A percentile compares a stretch with the other conserved stretches of the same genome.
Conservation (phyloP, 306 rosid species). For the Hylodesmum podocarpum region DNA sequence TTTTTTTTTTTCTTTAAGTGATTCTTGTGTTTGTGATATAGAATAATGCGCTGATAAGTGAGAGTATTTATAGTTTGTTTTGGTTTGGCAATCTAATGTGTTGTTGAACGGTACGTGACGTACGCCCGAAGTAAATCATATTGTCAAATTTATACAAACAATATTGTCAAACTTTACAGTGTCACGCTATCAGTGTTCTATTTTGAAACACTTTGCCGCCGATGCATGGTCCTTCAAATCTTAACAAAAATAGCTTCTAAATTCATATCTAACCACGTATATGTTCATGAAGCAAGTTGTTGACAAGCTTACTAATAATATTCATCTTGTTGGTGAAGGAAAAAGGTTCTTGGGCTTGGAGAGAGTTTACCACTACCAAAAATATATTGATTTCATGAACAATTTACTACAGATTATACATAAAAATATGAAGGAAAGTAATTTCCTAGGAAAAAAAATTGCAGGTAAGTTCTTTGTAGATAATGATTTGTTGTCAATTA, state of each 20-base stretch:
- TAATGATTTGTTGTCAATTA: no score
- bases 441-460: no score
- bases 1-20: not conserved
- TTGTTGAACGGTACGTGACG: not conserved
- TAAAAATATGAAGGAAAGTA: no score
- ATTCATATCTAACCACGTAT: not conserved
- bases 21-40: not conserved
- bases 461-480: no score
- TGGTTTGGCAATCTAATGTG: not conserved
- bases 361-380: no score
- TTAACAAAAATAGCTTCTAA: not conserved
- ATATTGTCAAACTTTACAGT: constrained; percentile 8
- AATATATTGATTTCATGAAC: no score
- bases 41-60: not conserved
- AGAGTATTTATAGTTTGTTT: constrained; percentile 22
- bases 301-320: no score
- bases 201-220: constrained; percentile 4
- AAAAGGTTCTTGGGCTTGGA: no score
- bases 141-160: not conserved
- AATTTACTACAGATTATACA: no score
- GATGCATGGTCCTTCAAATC: not conserved
- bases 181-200: not conserved
- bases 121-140: not conserved
- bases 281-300: not conserved
- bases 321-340: no score